Evolutionary conservation across 805 yeast species (phyloP), one percentile per base, ranked within the genome.

Genomic region (Candida easanensis): DNA sequence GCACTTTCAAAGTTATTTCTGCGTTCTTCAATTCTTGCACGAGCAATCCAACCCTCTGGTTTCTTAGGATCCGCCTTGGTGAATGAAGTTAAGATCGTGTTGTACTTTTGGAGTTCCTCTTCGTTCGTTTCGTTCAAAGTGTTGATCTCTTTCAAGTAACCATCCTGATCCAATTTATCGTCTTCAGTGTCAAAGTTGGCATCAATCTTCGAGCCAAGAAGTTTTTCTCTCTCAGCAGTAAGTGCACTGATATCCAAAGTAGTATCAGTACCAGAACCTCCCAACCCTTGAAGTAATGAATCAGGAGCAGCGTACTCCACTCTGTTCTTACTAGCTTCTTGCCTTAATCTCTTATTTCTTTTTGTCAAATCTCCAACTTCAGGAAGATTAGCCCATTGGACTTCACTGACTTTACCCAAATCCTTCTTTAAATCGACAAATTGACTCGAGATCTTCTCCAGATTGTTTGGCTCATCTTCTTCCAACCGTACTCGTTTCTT

Each of bases 331-430:
- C 82, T 84, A 36, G 77, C 75, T 41, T 80, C 71, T 34, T 79
- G 61, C 41, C 96, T 68, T 38, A 75, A 67, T 43, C 98, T 66
- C 52, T 89, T 88, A 62, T 88, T 88, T 44, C 79, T 70, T 55
- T 80, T 74, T 0, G 99, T 93, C 55, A 87, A 68, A 62, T 91
- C 98, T 1, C 88, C 85, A 2, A 88, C 93, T 49, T 88, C 96
- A 0, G 98, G 98, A 4, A 91, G 57, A 47, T 69, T 73, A 4
- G 75, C 71, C 99, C 99, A 91, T 55, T 90, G 82, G 3, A 78
- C 84, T 17, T 69, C 76, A 4, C 85, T 69, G 0, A 91, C 77
- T 0, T 62, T 53, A 0, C 81, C 66, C 30, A 90, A 62, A 1
- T 73, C 78, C 21, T 81, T 65, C 56, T 90, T 89, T 46, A 84